Base-by-base conservation (phyloP, 208 protist species). In the Herpetomonas tarakana region DNA sequence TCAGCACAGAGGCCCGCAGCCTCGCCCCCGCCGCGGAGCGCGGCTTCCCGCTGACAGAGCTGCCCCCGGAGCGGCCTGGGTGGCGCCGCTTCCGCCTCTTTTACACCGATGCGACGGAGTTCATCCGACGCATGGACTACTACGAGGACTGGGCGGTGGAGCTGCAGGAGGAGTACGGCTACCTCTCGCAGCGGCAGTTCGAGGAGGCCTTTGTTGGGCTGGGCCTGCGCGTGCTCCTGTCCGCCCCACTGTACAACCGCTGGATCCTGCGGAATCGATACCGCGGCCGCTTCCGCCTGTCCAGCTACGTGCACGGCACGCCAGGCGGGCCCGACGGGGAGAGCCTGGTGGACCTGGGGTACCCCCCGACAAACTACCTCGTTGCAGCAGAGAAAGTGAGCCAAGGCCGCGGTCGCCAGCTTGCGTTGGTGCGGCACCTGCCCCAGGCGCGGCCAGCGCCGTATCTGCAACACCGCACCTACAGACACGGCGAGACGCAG, bases 131-230 rank as follows among this genome's bases (percentile, higher is more conserved):
- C 14, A 51, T 26, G 45, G 45, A 51, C n/a, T 51, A 51, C 45
- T 51, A 24, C n/a, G 12, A 18, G n/a, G 45, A 51, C 45, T 51
- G 45, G 45, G 12, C 45, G 6, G 45, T 51, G 45, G 45, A 51
- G 45, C n/a, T 51, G 12, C 45, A 51, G n/a, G 45, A 51, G 21
- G 45, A 51, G 45, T 51, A 51, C 45, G 45, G 45, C 4, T 51
- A 51, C n/a, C n/a, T 51, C 7, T 26, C 45, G 45, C 45, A 51
- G 45, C 12, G 21, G 45, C 45, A 51, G 45, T 51, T 51, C n/a
- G 45, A 51, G 21, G n/a, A 51, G 7, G 45, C 21, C 11, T 51
- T 51, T 24, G 21, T 18, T 6, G 45, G 21, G 6, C 12, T 51
- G 45, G 45, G 45, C n/a, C 6, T 51, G 45, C 45, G 45, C 6